These are phyloP conservation scores for Dentipellis sp. DNA, from an alignment of 768 basidiomycete genomes.

Conservation along the genomic window DNA sequence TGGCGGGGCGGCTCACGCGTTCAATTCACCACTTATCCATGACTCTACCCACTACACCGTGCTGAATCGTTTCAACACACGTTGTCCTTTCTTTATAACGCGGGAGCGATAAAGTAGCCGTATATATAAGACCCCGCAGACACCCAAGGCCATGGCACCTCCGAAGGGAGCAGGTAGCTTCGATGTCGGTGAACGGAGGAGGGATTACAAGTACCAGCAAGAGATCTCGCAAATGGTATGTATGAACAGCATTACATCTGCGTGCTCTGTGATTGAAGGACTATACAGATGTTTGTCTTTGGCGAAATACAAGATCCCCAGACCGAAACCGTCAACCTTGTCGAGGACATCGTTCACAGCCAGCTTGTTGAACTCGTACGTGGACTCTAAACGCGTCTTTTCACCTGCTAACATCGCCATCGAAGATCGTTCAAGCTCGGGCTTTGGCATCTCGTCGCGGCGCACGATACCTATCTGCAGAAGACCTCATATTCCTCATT, in stretches of 20 bases:
- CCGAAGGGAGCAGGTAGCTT: conserved; percentile 9
- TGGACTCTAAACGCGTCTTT: not conserved
- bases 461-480: conserved; percentile 79
- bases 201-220: conserved; percentile 82
- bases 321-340: conserved; percentile 79
- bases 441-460: conserved; percentile 74
- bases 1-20: too few relatives aligned
- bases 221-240: conserved; percentile 93
- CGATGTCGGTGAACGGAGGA: conserved; percentile 13
- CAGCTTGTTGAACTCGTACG: conserved; percentile 84
- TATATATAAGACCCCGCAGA: too few relatives aligned
- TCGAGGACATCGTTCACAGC: conserved; percentile 90
- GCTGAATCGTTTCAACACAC: too few relatives aligned
- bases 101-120: too few relatives aligned
- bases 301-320: conserved; percentile 90
- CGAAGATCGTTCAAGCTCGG: conserved; percentile 83
- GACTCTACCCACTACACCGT: too few relatives aligned
- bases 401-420: conserved; percentile 2
- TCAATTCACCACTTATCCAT: too few relatives aligned
- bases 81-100: too few relatives aligned
- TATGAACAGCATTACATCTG: not conserved
- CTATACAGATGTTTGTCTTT: conserved; percentile 85
- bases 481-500: conserved; percentile 95
- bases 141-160: conserved; percentile 8
- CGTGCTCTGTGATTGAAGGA: not conserved